Percentiles rank a stretch among this genome's conserved stretches.
phyloP scores from a whole-genome alignment of 148 eudicot genomes.

The Suaeda aralocaspica region DNA sequence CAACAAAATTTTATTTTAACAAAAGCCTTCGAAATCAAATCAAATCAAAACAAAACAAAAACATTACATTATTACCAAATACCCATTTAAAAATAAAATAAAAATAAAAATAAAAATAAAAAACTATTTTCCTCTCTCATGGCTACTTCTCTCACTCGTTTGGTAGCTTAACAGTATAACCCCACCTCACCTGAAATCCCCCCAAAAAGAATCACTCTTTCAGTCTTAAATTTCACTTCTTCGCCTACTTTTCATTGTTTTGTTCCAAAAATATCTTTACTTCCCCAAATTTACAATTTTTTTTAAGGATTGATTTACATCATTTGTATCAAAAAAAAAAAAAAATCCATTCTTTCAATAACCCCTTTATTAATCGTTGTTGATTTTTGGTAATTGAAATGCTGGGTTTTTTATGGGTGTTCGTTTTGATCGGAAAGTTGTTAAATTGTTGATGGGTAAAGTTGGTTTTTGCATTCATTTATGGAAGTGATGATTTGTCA shows the following conservation, averaged over 20 bases:
- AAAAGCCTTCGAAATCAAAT: neutral
- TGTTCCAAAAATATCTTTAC: neutral
- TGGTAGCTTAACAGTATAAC: conserved; percentile 22
- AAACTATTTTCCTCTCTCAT: too few relatives aligned
- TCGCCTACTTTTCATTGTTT: neutral
- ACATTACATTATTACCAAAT: too few relatives aligned
- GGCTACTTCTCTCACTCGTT: conserved; percentile 25
- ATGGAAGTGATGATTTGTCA: conserved; percentile 79
- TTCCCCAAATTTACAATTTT: neutral
- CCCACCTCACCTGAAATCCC: conserved; percentile 21
- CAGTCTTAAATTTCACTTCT: conserved; percentile 21
- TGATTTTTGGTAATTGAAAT: neutral
- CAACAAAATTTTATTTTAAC: neutral
- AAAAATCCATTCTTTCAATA: too few relatives aligned
- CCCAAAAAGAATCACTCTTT: conserved; percentile 23
- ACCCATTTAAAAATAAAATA: too few relatives aligned
- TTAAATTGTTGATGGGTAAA: conserved; percentile 54
- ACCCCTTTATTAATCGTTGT: too few relatives aligned
- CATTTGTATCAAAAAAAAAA: neutral
- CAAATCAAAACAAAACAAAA: neutral
- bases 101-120: too few relatives aligned
- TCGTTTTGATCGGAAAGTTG: conserved; percentile 35
- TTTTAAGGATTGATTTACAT: conserved; percentile 8
- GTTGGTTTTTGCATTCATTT: conserved; percentile 23
- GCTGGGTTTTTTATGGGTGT: conserved; percentile 30